Conservation (phyloP, 495 filamentous ascomycete genomes). For the Cudoniella acicularis region DNA sequence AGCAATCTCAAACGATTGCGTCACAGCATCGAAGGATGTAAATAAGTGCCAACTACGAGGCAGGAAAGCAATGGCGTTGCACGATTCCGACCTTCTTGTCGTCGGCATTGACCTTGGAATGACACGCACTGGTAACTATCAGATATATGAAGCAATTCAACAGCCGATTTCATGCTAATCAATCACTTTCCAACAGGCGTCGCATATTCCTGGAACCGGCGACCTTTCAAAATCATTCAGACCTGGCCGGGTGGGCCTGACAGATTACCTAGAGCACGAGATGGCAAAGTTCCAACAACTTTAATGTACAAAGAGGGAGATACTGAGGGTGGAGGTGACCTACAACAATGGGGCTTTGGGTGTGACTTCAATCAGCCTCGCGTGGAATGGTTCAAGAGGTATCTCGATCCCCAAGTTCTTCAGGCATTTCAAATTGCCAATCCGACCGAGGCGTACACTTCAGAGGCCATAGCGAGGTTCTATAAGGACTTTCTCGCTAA, state of each 20-base stretch:
- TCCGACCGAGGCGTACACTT: not conserved
- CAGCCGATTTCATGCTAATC: not conserved
- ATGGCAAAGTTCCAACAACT: not conserved
- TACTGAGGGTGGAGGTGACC: not conserved
- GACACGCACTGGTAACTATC: not conserved
- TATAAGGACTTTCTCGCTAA: not conserved
- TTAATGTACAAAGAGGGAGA: not conserved
- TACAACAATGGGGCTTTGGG: not conserved
- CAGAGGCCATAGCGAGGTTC: not conserved
- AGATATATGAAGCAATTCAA: not conserved
- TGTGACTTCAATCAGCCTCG: not conserved
- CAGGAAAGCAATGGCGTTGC: not conserved
- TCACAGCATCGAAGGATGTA: not conserved
- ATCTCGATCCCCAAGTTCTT: not conserved
- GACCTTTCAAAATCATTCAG: not conserved
- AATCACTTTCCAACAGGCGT: not conserved
- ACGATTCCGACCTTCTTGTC: not conserved
- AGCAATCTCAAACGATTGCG: not conserved
- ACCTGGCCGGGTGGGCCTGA: not conserved
- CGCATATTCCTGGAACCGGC: not conserved
- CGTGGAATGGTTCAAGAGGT: constrained; percentile 2
- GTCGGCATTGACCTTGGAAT: constrained; percentile 4
- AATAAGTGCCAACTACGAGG: not conserved
- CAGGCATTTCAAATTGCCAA: not conserved
- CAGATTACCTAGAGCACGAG: not conserved